Base-by-base conservation (phyloP, 805 yeast species). In the Lipomyces oligophaga region DNA sequence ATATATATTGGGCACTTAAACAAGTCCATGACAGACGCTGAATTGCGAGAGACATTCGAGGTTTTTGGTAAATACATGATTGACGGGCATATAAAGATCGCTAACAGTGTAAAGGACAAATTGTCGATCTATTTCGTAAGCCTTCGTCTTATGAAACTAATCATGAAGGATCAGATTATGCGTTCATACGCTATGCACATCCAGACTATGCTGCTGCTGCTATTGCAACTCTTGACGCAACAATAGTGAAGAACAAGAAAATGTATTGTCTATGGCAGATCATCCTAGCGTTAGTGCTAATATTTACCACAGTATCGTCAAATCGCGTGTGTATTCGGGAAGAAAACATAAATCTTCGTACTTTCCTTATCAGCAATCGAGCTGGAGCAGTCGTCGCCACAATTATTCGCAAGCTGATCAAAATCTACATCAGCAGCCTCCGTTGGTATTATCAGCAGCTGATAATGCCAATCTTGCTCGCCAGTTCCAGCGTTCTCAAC, bases 221-320 rank as follows among this genome's bases (percentile, higher is more conserved):
- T 6, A 48, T 52, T 3, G 31, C 25, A 10, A 53, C 41, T 20
- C 44, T 43, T 1, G 47, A 52, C 31, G 50, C 47, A 8, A 47
- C 49, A 15, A 16, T 48, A 10, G 33, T 52, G 11, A 46, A 41
- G 10, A 19, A 34, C 22, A 25, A 35, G 18, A 40, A 46, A 43
- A 37, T 52, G 56, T 52, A 32, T 32, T 26, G 13, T 13, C 30
- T 8, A 10, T 26, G 19, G 6, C 21, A 7, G 21, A 16, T 16
- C 5, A 16, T 33, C 24, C 5, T 13, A 8, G 36, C 6, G 4
- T 15, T 33, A 19, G 6, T 7, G 20, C 21, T 33, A n/a, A n/a
- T n/a, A n/a, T n/a, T n/a, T n/a, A n/a, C n/a, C n/a, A n/a, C n/a
- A n/a, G n/a, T n/a, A n/a, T n/a, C n/a, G n/a, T n/a, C n/a, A n/a